phyloP scores from a whole-genome alignment of 164 flowering plant species.

The Nelumbo lutea region DNA sequence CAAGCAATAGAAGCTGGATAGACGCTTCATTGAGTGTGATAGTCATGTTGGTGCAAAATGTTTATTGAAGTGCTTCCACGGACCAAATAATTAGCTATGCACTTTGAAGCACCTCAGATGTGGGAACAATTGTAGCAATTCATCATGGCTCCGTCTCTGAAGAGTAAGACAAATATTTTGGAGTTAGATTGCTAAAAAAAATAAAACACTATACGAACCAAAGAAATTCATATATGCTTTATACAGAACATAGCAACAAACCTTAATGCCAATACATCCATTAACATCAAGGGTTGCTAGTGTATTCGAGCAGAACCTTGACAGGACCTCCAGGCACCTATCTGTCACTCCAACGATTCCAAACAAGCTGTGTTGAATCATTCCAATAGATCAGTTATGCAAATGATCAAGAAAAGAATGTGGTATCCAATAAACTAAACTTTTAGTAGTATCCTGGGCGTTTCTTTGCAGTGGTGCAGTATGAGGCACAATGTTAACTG shows the following conservation, averaged over 20 bases:
- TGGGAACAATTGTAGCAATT: constrained; percentile 69
- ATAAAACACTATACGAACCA: neutral
- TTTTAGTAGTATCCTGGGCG: neutral
- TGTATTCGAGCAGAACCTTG: constrained; percentile 52
- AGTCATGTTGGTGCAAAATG: constrained; percentile 4
- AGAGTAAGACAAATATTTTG: constrained; percentile 5
- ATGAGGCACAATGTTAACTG: neutral
- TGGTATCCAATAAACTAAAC: neutral
- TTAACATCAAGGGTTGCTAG: constrained; percentile 90
- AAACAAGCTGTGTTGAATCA: constrained; percentile 61
- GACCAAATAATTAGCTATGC: constrained; percentile 50
- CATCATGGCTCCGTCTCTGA: constrained; percentile 66
- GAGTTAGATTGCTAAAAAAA: neutral
- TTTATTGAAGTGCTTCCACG: neutral
- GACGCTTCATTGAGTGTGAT: neutral
- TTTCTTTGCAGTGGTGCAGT: neutral
- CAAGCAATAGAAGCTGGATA: neutral
- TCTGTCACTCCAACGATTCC: constrained; percentile 91
- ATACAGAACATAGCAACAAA: constrained; percentile 12
- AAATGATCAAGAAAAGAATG: neutral
- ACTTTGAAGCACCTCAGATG: constrained; percentile 72
- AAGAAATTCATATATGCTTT: neutral
- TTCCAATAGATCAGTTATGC: constrained; percentile 7
- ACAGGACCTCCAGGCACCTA: constrained; percentile 71
- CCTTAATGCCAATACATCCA: constrained; percentile 92